Evolutionary conservation across 2,329 filamentous ascomycete species (phyloP).

Genomic region (Teratosphaeria gauchensis): DNA sequence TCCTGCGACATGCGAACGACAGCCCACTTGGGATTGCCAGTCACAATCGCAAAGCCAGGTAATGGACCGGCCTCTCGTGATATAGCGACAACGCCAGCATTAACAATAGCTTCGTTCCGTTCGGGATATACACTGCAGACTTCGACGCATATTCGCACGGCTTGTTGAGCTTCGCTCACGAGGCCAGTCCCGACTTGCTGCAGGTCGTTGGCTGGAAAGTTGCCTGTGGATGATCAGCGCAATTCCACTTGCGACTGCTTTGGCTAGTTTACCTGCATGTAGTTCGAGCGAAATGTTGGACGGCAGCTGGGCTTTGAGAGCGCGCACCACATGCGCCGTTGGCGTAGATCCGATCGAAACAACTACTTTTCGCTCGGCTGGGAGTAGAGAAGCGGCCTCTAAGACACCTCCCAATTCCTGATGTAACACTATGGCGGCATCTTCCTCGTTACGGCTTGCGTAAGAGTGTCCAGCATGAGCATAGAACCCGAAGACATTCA

Average conservation of each 20-base stretch:
- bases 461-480: background rate
- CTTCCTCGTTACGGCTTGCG: background rate
- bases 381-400: background rate
- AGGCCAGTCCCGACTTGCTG: background rate
- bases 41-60: background rate
- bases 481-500: background rate
- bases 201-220: background rate
- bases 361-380: background rate
- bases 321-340: background rate
- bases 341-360: background rate
- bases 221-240: background rate
- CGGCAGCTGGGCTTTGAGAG: background rate
- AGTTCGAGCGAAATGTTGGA: background rate
- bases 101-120: background rate
- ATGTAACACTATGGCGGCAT: background rate
- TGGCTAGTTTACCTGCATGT: background rate
- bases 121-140: background rate
- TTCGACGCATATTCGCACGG: background rate
- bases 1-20: background rate
- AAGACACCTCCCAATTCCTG: background rate
- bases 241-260: background rate
- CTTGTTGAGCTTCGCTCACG: background rate
- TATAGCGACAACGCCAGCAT: background rate
- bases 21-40: background rate
- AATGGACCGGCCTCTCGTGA: background rate